phyloP scores from a whole-genome alignment of 495 filamentous ascomycete genomes.

The Penicillium longicatenatum region DNA sequence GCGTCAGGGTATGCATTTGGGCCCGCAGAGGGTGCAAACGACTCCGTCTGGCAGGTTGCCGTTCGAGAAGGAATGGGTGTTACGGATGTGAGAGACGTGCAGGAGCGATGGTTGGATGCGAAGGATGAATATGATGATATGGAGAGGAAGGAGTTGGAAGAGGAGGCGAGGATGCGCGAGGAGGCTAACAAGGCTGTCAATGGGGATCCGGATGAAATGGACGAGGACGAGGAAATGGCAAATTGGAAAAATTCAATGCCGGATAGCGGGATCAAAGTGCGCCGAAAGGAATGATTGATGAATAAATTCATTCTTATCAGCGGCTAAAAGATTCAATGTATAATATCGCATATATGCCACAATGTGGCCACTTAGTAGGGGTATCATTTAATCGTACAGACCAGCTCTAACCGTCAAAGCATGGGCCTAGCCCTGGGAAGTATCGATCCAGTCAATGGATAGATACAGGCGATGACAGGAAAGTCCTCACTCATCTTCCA shows the following conservation, averaged over 20 bases:
- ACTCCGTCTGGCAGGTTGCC: conserved; percentile 90
- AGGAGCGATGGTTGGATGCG: conserved; percentile 91
- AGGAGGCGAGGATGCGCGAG: conserved; percentile 51
- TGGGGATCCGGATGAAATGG: conserved; percentile 21
- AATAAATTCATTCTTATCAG: conserved; percentile 5
- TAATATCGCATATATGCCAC: conserved; percentile 23
- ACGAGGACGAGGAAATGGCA: conserved; percentile 40
- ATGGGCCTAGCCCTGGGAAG: not conserved
- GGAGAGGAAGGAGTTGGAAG: conserved; percentile 72
- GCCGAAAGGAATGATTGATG: conserved; percentile 37
- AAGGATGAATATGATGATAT: conserved; percentile 85
- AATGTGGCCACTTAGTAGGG: conserved; percentile 6
- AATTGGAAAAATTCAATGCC: conserved; percentile 36
- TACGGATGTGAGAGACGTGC: conserved; percentile 83
- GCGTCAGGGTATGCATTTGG: conserved; percentile 94
- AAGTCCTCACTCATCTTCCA: conserved; percentile 30
- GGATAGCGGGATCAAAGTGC: conserved; percentile 49
- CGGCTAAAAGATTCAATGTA: conserved; percentile 21
- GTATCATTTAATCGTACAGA: conserved; percentile 22
- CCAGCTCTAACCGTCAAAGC: not conserved
- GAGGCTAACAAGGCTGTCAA: conserved; percentile 22
- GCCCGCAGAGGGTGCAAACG: conserved; percentile 85
- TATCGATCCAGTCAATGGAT: not conserved
- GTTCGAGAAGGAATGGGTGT: conserved; percentile 81
- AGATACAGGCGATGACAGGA: not conserved